Base-by-base conservation (phyloP, 1,284 basidiomycete species). In the Fomes fomentarius region DNA sequence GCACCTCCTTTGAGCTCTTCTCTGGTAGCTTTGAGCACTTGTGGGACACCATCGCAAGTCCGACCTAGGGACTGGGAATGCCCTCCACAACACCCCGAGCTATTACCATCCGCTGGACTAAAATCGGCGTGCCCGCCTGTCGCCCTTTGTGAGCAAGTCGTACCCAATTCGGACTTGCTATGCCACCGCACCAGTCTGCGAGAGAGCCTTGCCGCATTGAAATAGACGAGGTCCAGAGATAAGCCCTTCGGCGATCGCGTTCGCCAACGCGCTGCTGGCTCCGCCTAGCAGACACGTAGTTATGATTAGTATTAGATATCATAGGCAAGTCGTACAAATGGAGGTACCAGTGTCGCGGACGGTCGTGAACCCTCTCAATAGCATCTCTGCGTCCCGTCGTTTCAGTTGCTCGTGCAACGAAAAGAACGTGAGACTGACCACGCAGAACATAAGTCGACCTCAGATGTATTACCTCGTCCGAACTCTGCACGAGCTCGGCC, bases 1-100 rank as follows among this genome's bases (percentile, higher is more conserved):
- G 77, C 78, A 2, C 79, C 79, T 5, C 65, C 69, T 55, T 76
- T 78, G 39, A 80, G 57, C 60, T 77, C 73, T 57, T 79, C 76
- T 33, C 78, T 56, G 0, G 70, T 70, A 2, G 77, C 75, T 46
- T 73, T 74, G 14, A 79, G 66, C 0, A 74, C 74, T 28, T 67
- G 69, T 24, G 70, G 76, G 31, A 70, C 74, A 9, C 76, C 76
- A 53, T 77, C 75, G n/a, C 66, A 72, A 2, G 69, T 69, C 2
- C 71, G 63, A 0, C 72, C 72, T 7, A 75, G 58, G 2, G 65
- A 65, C 7, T 63, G 63, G 2, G 64, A 61, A 28, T 75, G 70
- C 0, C 75, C 77, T 6, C 71, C 75, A 53, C 78, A 79, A 58
- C 78, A 79, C 2, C 70, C 70, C 0, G 68, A 63, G 54, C 47